Base-by-base conservation (phyloP, 2,329 filamentous ascomycete genomes). In the Aspergillus caelatus region DNA sequence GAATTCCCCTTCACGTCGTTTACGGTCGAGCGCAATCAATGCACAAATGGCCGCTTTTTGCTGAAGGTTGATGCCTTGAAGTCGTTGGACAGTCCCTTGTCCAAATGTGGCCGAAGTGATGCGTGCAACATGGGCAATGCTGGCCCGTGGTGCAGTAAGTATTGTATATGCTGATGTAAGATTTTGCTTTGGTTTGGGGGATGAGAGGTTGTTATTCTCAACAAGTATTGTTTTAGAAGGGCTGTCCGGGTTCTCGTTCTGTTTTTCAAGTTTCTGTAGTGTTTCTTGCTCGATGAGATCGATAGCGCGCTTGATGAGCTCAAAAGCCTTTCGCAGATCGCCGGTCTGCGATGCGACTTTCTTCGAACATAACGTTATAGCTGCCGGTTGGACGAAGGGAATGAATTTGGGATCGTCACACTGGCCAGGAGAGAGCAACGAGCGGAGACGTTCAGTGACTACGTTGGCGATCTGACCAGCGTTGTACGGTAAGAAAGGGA, bases 301-400 rank as follows among this genome's bases (percentile, higher is more conserved):
- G 61, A 99, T 88, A 4, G 94, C 93, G 60, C 93, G 88, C 54
- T 93, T 90, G 77, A 94, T 93, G 64, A 99, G 92, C 77, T 97
- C 94, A 72, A 98, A 97, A 0, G 94, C 94, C 78, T 96, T 97
- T 65, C 95, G 91, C 56, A 99, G 79, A 77, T 99, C 95, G 50
- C 95, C 95, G 0, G 93, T 97, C 76, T 98, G 94, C 60, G 91
- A 93, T 4, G 95, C 91, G 19, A 99, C 92, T 77, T 98, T 99
- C 76, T 95, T 92, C 9, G 95, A 91, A 76, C 94, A 96, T 52
- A 99, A 89, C 72, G 96, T 92, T 70, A 99, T 93, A 21, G 95
- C 95, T 14, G 93, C 92, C 1, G 94, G 94, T 72, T 98, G 94
- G 63, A 99, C 88, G 73, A 98, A 97, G 0, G 95, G 95, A 4